Evolutionary conservation across 1,284 basidiomycete species (phyloP).

Genomic region (Trametes sp.): DNA sequence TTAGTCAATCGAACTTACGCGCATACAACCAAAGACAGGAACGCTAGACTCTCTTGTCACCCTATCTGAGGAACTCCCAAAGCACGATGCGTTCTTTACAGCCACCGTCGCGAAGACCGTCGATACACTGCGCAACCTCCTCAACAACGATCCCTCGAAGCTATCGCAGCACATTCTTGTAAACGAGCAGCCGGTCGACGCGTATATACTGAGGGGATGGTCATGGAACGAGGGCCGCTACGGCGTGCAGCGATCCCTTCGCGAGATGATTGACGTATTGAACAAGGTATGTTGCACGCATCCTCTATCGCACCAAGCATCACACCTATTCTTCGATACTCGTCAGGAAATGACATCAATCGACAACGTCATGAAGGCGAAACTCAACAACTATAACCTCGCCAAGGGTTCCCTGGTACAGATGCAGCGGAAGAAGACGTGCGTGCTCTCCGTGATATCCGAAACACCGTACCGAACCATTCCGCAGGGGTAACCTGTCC

Average conservation of each 20-base stretch:
- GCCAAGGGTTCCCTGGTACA: slow-evolving; percentile 94
- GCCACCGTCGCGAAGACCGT: slow-evolving; percentile 91
- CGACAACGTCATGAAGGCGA: slow-evolving; percentile 89
- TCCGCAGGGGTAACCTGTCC: slow-evolving; percentile 90
- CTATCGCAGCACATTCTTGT: slow-evolving; percentile 86
- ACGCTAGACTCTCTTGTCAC: slow-evolving; percentile 92
- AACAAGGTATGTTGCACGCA: slow-evolving; percentile 65
- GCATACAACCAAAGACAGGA: slow-evolving; percentile 71
- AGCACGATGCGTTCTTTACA: slow-evolving; percentile 91
- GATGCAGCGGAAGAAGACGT: slow-evolving; percentile 96
- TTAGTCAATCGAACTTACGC: not conserved
- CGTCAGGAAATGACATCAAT: slow-evolving; percentile 88
- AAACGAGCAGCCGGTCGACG: slow-evolving; percentile 84
- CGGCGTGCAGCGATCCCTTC: slow-evolving; percentile 78
- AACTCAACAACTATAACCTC: slow-evolving; percentile 91
- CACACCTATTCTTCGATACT: not conserved
- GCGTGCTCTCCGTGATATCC: slow-evolving; percentile 40
- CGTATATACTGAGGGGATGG: slow-evolving; percentile 83
- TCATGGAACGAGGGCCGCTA: slow-evolving; percentile 92
- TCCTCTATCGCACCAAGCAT: slow-evolving; percentile 7
- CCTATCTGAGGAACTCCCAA: slow-evolving; percentile 93
- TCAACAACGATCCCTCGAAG: slow-evolving; percentile 89
- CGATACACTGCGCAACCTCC: slow-evolving; percentile 90
- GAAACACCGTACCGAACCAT: not conserved
- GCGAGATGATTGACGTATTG: slow-evolving; percentile 84